Base-by-base conservation (phyloP, 768 basidiomycete species). In the Candolleomyces aberdarensis region DNA sequence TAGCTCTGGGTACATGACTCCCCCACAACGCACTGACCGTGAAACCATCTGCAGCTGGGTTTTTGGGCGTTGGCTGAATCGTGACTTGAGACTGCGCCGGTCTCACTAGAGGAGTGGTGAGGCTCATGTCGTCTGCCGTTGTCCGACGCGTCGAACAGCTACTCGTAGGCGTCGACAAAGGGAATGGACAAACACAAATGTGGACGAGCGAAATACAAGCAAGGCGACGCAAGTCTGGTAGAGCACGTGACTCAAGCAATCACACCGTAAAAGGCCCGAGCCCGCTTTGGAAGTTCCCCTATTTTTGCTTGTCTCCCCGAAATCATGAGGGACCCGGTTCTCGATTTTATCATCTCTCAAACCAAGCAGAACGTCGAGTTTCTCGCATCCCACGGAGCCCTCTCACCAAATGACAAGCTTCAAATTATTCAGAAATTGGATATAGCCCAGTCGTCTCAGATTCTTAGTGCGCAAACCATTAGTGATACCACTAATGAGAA, bases 291-390 rank as follows among this genome's bases (percentile, higher is more conserved):
- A 26, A 14, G 41, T 22, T 17, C 39, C 54, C 54, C 54, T 36
- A 17, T 36, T 56, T 36, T 26, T 39, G 9, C 22, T 36, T 53
- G 1, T 32, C 54, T 11, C 11, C 36, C 6, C 11, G 36, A 36
- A 36, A 44, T 56, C 46, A 57, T 41, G 40, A 47, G 31, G 17
- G 56, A 53, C n/a, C 10, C 22, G 14, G 44, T 60, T 26, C 53
- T 87, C 6, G 76, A 78, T 8, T 85, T 85, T 66, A 71, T 89
- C 59, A 64, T 85, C 47, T 72, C 76, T 44, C 85, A 85, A 63
- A 80, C 85, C n/a, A 76, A 79, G 59, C 75, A 80, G 47, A 82
- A 86, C 55, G 69, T 89, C 39, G 75, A 81, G 10, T 83, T 88
- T 61, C 79, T 89, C 9, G 72, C 80, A 1, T 70, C 76, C 1